Percentiles rank a stretch among this genome's conserved stretches.
Evolutionary conservation across 2,329 filamentous ascomycete genomes (phyloP).

Genomic region (Ilyonectria sp.): DNA sequence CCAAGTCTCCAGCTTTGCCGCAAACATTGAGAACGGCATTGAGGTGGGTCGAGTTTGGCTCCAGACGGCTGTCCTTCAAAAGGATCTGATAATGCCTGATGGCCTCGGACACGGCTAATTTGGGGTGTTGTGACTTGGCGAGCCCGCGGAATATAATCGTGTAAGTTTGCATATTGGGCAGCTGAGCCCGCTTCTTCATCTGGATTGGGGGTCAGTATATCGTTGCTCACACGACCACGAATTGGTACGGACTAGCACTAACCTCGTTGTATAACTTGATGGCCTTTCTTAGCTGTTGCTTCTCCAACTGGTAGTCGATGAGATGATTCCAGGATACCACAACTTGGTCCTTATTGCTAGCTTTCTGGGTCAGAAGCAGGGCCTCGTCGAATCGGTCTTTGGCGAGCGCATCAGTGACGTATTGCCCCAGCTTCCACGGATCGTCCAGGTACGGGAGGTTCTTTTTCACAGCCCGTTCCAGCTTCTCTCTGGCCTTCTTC

Average conservation of each 20-base stretch:
- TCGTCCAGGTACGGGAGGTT: constrained; percentile 78
- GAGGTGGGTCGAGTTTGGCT: constrained; percentile 84
- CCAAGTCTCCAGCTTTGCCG: constrained; percentile 80
- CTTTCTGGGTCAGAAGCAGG: constrained; percentile 75
- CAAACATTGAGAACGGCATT: constrained; percentile 93
- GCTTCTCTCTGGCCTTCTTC: constrained; percentile 45
- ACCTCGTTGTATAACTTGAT: constrained; percentile 93
- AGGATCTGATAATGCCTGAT: constrained; percentile 85
- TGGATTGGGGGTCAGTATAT: constrained; percentile 51
- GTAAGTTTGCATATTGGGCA: constrained; percentile 86
- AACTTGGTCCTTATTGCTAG: constrained; percentile 76
- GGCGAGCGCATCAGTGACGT: constrained; percentile 73
- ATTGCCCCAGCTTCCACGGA: constrained; percentile 79
- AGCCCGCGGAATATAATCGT: constrained; percentile 87
- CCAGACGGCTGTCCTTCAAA: constrained; percentile 72
- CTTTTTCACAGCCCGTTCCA: constrained; percentile 61
- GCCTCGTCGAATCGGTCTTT: constrained; percentile 77
- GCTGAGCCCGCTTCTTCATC: constrained; percentile 95
- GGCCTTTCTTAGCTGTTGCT: constrained; percentile 73
- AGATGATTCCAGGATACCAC: constrained; percentile 91
- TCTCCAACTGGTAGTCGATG: constrained; percentile 78
- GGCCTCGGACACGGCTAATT: constrained; percentile 76
- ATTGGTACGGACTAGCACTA: constrained; percentile 41
- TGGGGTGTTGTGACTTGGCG: constrained; percentile 70
- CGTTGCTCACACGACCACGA: neutral